Conservation (phyloP, 2,329 filamentous ascomycete genomes). For the Didymella arachidicola region DNA sequence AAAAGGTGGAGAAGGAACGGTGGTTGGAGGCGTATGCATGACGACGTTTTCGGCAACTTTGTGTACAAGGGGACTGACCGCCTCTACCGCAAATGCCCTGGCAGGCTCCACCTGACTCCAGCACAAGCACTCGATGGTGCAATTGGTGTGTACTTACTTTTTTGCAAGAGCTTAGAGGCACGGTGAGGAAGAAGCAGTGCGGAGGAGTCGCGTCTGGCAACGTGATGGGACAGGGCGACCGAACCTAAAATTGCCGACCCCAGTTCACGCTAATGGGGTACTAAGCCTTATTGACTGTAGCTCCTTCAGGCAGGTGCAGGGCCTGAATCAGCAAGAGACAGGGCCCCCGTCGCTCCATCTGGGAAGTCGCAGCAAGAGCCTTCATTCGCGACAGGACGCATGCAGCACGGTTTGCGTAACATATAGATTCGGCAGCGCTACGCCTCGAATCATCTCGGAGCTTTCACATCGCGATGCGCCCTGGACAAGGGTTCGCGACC, state of each 20-base stretch:
- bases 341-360: constrained; percentile 16
- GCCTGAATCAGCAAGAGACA: constrained; percentile 20
- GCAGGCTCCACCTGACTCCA: constrained; percentile 1
- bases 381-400: constrained; percentile 27
- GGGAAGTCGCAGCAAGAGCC: constrained; percentile 30
- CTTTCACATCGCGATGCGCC: constrained; percentile 32
- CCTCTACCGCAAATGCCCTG: constrained; percentile 31
- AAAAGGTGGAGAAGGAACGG: constrained; percentile 33
- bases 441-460: constrained; percentile 33
- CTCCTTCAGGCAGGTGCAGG: constrained; percentile 12
- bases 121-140: constrained; percentile 7
- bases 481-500: constrained; percentile 49
- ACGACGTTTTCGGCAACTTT: constrained; percentile 38
- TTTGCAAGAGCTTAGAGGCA: neutral
- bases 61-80: constrained; percentile 37
- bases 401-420: constrained; percentile 40
- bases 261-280: constrained; percentile 31
- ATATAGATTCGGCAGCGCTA: constrained; percentile 34
- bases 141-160: constrained; percentile 12
- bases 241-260: constrained; percentile 40
- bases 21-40: constrained; percentile 43
- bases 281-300: constrained; percentile 24
- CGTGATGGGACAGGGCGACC: constrained; percentile 22
- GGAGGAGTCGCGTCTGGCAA: constrained; percentile 20
- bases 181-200: constrained; percentile 10